These are phyloP conservation scores for Nemania sp. DNA, from an alignment of 2,329 filamentous ascomycete species.

Conservation along the genomic window DNA sequence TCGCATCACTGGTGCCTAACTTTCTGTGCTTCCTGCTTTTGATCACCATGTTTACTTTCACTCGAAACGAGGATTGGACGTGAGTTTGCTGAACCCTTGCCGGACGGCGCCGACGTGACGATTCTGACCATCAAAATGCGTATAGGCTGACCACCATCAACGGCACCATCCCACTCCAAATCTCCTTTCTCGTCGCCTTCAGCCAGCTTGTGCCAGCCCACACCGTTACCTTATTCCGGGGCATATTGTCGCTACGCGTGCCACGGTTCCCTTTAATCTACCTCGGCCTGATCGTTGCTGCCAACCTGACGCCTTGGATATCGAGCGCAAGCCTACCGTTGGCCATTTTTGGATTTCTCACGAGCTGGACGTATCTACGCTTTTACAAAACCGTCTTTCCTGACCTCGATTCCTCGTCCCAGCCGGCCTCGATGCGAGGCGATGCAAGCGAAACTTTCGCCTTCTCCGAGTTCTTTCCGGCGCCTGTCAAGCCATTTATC, in stretches of 20 bases:
- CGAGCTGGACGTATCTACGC: conserved; percentile 92
- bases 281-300: conserved; percentile 73
- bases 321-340: conserved; percentile 79
- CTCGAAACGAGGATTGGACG: conserved; percentile 69
- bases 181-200: conserved; percentile 93
- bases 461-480: conserved; percentile 94
- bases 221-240: conserved; percentile 91
- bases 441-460: conserved; percentile 97
- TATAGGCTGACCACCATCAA: conserved; percentile 77
- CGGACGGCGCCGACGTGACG: not conserved
- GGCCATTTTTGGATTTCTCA: conserved; percentile 78
- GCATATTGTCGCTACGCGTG: conserved; percentile 86
- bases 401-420: conserved; percentile 66
- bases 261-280: conserved; percentile 71
- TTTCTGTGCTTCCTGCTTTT: conserved; percentile 73
- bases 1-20: conserved; percentile 82
- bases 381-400: conserved; percentile 85
- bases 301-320: conserved; percentile 61
- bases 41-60: conserved; percentile 73
- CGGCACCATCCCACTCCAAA: conserved; percentile 87
- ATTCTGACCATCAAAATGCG: conserved; percentile 28
- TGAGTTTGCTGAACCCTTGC: conserved; percentile 49
- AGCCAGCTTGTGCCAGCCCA: conserved; percentile 97
- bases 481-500: conserved; percentile 77
- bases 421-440: conserved; percentile 70